phyloP scores from a whole-genome alignment of 768 basidiomycete species.

The Holtermannia corniformis region DNA sequence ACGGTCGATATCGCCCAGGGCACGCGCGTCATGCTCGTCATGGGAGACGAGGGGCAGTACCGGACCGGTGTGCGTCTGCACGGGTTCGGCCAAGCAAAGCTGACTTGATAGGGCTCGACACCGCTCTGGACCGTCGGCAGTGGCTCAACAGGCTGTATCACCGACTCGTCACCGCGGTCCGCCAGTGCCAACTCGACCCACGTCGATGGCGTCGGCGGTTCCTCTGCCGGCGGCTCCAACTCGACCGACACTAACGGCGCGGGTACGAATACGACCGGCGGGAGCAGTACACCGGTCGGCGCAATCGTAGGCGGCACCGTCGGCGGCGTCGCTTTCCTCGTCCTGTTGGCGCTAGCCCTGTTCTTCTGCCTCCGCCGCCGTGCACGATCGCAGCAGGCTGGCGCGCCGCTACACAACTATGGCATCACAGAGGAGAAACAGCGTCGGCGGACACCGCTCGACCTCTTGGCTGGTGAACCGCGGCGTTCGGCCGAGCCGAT shows the following conservation, averaged over 20 bases:
- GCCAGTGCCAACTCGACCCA: conserved; percentile 7
- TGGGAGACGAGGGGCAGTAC: conserved; percentile 31
- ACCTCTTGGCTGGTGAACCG: not conserved
- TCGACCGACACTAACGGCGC: not conserved
- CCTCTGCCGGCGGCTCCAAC: conserved; percentile 8
- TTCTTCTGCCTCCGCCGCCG: conserved; percentile 34
- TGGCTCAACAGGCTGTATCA: conserved; percentile 28
- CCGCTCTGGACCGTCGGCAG: conserved; percentile 21
- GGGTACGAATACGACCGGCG: not conserved
- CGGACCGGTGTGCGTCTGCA: conserved; percentile 21
- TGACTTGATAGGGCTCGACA: conserved; percentile 13
- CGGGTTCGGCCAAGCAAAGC: conserved; percentile 5
- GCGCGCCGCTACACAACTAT: conserved; percentile 1
- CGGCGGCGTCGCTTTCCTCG: conserved; percentile 38
- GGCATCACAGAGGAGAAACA: conserved; percentile 2
- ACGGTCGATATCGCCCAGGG: conserved; percentile 26
- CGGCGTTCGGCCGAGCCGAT: not conserved
- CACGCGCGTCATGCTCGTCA: conserved; percentile 32
- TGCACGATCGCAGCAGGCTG: conserved; percentile 10
- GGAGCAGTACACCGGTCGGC: conserved; percentile 7
- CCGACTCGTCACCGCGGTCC: conserved; percentile 11
- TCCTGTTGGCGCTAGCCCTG: conserved; percentile 36
- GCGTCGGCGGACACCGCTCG: not conserved
- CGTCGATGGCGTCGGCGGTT: conserved; percentile 27
- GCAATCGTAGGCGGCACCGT: conserved; percentile 39